These are phyloP conservation scores for Ramularia endophylla DNA, from an alignment of 2,329 filamentous ascomycete species.

Conservation along the genomic window DNA sequence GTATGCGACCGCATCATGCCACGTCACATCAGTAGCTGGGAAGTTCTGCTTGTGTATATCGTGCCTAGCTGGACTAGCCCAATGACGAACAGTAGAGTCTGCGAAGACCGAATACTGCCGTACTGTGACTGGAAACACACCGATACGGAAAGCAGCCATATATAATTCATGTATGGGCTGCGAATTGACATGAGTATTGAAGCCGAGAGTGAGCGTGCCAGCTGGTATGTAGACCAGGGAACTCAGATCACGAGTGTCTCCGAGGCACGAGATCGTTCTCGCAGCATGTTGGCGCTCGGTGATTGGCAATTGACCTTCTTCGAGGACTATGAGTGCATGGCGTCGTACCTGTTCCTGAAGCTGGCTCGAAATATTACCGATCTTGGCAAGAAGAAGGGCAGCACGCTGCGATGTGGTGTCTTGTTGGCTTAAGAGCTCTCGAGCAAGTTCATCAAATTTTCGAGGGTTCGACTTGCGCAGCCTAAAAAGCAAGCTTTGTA, in stretches of 20 bases:
- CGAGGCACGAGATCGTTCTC: slow-evolving; percentile 1
- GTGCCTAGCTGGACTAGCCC: too few species aligned
- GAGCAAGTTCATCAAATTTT: not conserved
- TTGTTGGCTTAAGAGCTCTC: too few species aligned
- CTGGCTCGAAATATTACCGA: not conserved
- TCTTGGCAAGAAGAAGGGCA: slow-evolving; percentile 4
- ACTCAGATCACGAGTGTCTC: slow-evolving; percentile 6
- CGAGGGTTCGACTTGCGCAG: too few species aligned
- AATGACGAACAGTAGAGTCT: too few species aligned
- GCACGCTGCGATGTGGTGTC: slow-evolving; percentile 2
- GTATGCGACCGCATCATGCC: too few species aligned
- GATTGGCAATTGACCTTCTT: not conserved
- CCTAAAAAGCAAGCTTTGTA: too few species aligned
- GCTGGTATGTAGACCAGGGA: not conserved
- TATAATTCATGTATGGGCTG: not conserved
- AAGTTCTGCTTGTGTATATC: too few species aligned
- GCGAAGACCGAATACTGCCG: too few species aligned
- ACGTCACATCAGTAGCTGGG: too few species aligned
- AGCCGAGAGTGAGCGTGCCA: not conserved
- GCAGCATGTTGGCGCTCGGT: slow-evolving; percentile 1
- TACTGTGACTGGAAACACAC: too few species aligned
- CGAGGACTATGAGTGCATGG: not conserved
- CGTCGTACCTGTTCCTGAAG: not conserved
- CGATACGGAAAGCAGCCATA: not conserved
- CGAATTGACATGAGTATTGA: slow-evolving; percentile 1